Evolutionary conservation across 2,329 filamentous ascomycete genomes (phyloP).

Genomic region (Aspergillus spinulosporus): DNA sequence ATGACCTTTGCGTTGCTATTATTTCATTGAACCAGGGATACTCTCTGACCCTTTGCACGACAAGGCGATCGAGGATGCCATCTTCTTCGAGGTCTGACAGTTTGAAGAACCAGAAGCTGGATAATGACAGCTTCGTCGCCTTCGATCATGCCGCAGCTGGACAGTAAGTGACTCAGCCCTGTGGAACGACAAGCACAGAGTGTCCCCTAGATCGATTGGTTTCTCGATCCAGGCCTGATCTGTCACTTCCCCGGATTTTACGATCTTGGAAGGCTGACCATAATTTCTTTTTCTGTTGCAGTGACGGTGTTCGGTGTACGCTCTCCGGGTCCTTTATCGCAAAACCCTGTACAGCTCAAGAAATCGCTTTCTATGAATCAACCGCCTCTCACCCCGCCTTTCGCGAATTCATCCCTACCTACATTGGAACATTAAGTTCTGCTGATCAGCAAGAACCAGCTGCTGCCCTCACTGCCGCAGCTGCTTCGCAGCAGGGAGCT

Average conservation of each 20-base stretch:
- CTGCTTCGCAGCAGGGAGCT: constrained; percentile 42
- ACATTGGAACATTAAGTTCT: constrained; percentile 76
- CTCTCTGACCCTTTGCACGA: background rate
- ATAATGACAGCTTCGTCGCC: constrained; percentile 43
- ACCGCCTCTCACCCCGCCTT: constrained; percentile 70
- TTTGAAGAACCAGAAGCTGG: constrained; percentile 36
- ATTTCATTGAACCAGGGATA: constrained; percentile 10
- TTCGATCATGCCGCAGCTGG: constrained; percentile 50
- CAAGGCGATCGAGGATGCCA: constrained; percentile 27
- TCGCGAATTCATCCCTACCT: constrained; percentile 77
- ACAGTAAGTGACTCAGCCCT: constrained; percentile 46
- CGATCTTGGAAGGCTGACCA: constrained; percentile 5
- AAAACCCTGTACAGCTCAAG: constrained; percentile 84
- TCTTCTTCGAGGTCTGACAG: constrained; percentile 35
- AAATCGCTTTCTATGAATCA: constrained; percentile 87
- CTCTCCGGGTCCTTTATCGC: constrained; percentile 81
- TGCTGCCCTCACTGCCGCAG: constrained; percentile 47
- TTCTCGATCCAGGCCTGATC: background rate
- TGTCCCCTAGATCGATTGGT: background rate
- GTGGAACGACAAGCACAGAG: background rate
- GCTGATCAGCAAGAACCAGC: constrained; percentile 50
- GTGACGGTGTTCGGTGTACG: constrained; percentile 87
- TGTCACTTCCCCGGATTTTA: background rate
- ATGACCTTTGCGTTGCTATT: background rate
- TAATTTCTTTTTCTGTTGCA: constrained; percentile 39